Percentiles rank a stretch among this genome's conserved stretches.
These are phyloP conservation scores for Nemania diffusa DNA, from an alignment of 2,329 filamentous ascomycete genomes.

Conservation along the genomic window DNA sequence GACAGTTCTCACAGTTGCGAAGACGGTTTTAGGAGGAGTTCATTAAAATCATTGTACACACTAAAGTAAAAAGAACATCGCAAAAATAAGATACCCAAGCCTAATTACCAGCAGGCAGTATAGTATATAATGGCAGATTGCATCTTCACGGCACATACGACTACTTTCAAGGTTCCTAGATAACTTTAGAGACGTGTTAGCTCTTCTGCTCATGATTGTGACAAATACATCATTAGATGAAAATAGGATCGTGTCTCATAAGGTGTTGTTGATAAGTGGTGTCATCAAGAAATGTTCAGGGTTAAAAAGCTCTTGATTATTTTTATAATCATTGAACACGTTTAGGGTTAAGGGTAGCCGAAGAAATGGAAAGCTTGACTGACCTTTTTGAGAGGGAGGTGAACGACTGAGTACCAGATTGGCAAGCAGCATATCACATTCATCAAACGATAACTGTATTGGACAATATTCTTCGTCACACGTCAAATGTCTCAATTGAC, in stretches of 20 bases:
- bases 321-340: constrained; percentile 66
- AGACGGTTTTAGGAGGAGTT: constrained; percentile 59
- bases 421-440: constrained; percentile 44
- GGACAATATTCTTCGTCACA: constrained; percentile 37
- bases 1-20: constrained; percentile 75
- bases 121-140: constrained; percentile 6
- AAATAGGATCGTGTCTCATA: constrained; percentile 61
- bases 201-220: constrained; percentile 17
- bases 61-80: neutral
- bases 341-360: constrained; percentile 19
- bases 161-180: constrained; percentile 1
- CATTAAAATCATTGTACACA: neutral
- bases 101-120: neutral
- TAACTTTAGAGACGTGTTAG: constrained; percentile 37
- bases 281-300: constrained; percentile 69
- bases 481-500: constrained; percentile 54
- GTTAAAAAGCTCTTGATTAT: constrained; percentile 74
- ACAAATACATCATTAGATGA: constrained; percentile 21
- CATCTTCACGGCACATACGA: constrained; percentile 9
- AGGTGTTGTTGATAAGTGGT: constrained; percentile 62
- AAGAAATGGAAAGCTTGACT: constrained; percentile 49
- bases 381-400: constrained; percentile 53
- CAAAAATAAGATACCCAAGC: neutral
- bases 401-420: constrained; percentile 15
- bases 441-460: constrained; percentile 15